phyloP scores from a whole-genome alignment of 1,284 basidiomycete genomes.

The Boletus sp. region DNA sequence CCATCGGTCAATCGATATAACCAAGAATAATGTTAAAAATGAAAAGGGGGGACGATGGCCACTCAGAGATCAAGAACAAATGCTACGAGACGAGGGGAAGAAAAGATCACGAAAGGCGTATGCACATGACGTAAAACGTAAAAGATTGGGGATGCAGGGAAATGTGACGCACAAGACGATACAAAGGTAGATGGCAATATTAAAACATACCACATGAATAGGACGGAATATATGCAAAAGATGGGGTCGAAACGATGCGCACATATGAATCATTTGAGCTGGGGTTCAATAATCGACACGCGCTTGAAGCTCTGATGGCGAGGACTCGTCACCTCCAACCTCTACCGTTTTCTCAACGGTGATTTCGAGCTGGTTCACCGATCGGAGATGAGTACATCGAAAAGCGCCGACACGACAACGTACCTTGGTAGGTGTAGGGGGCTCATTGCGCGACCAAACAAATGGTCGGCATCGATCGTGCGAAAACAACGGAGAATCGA shows the following conservation, averaged over 20 bases:
- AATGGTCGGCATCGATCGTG: neutral
- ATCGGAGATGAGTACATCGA: neutral
- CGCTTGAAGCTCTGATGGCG: neutral
- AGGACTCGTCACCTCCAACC: conserved; percentile 9
- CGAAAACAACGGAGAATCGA: neutral
- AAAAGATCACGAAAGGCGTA: neutral
- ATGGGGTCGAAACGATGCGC: neutral
- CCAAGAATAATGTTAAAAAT: neutral
- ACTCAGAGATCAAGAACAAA: neutral
- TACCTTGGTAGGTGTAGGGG: conserved; percentile 18
- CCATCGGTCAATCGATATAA: neutral
- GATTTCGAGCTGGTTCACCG: conserved; percentile 25
- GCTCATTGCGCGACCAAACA: conserved; percentile 9
- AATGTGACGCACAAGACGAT: neutral
- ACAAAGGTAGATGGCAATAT: neutral
- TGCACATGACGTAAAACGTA: neutral
- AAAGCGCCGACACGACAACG: neutral
- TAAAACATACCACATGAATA: neutral
- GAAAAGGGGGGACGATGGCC: neutral
- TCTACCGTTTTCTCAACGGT: conserved; percentile 32
- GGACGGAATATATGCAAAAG: neutral
- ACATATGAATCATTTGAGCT: neutral
- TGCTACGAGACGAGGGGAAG: neutral
- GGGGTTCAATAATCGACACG: conserved; percentile 1
- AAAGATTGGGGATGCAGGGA: neutral